Percentiles rank a stretch among this genome's conserved stretches.
These are phyloP conservation scores for Lodderomyces pseudojiufengensis DNA, from an alignment of 1,139 yeast genomes.

Conservation along the genomic window DNA sequence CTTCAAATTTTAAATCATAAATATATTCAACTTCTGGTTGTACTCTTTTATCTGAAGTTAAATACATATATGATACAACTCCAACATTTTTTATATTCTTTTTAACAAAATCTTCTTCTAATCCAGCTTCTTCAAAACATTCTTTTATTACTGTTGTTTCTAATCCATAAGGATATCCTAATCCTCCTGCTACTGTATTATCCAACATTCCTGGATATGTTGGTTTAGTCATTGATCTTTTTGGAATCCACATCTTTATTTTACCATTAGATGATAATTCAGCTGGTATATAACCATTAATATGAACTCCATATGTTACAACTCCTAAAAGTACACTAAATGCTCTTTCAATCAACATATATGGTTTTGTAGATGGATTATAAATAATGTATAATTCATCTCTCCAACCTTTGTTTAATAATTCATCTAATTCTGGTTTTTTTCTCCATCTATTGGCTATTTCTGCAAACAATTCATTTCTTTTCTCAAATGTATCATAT, in stretches of 20 bases:
- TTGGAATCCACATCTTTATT: slow-evolving; percentile 77
- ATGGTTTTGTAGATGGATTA: slow-evolving; percentile 51
- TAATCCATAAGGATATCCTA: slow-evolving; percentile 76
- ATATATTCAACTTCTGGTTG: slow-evolving; percentile 89
- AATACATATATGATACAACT: slow-evolving; percentile 62
- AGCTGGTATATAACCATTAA: slow-evolving; percentile 67
- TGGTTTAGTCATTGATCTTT: slow-evolving; percentile 69
- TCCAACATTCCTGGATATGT: slow-evolving; percentile 91
- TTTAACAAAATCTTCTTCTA: slow-evolving; percentile 49
- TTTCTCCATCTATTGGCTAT: slow-evolving; percentile 46
- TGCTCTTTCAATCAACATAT: slow-evolving; percentile 73
- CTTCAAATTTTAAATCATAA: slow-evolving; percentile 64
- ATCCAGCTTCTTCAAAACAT: slow-evolving; percentile 87
- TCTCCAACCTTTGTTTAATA: slow-evolving; percentile 73
- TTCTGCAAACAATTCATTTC: slow-evolving; percentile 43
- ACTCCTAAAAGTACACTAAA: slow-evolving; percentile 80
- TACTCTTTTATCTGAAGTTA: slow-evolving; percentile 48
- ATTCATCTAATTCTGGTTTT: slow-evolving; percentile 33
- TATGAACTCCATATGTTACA: slow-evolving; percentile 85
- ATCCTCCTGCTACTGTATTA: slow-evolving; percentile 93
- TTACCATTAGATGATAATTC: slow-evolving; percentile 33
- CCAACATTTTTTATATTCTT: slow-evolving; percentile 53
- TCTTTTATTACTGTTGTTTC: slow-evolving; percentile 81
- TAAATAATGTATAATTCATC: slow-evolving; percentile 76
- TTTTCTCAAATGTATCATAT: slow-evolving; percentile 42